Base-by-base conservation (phyloP, 2,329 filamentous ascomycete species). In the Cladosporium oxysporum region DNA sequence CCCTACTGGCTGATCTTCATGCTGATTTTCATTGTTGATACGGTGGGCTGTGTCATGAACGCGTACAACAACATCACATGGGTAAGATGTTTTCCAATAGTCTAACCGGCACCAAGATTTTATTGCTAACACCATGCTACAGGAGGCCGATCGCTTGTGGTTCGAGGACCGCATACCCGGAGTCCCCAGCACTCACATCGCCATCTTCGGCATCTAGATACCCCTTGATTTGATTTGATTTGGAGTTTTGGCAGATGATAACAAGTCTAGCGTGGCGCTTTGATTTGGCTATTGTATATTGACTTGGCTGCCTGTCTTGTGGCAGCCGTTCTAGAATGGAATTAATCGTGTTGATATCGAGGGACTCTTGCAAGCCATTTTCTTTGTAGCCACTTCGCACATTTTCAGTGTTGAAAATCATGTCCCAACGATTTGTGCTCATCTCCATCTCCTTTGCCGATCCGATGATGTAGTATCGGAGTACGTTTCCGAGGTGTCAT, bases 61-160 rank as follows among this genome's bases (percentile, higher is more conserved):
- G 75, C 74, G 1, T 77, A 77, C 70, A 77, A 77, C 69, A 77
- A 76, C 66, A 76, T 76, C 66, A 74, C 73, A 21, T 76, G 74
- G 73, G 73, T 62, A 66, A 57, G 58, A 28, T 57, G n/a, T 23
- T 23, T 35, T 16, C 1, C n/a, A 1, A 21, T 21, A 2, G 23
- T n/a, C 11, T n/a, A 21, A 47, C 10, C 35, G 8, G 7, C 8
- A 14, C 10, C 4, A 21, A 58, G 55, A 58, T 5, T 29, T 33
- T 8, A 26, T 55, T 12, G 29, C 64, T 66, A 26, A 66, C 28
- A n/a, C 3, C 6, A 16, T 7, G 16, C 11, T 16, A 10, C 55
- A 62, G 64, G 64, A 66, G 26, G 64, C 64, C n/a, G 64, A 66
- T 26, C 58, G 64, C 21, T 49, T 66, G 49, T 66, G 64, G 64